These are phyloP conservation scores for Neurospora pannonica DNA, from an alignment of 495 filamentous ascomycete genomes.

Conservation along the genomic window DNA sequence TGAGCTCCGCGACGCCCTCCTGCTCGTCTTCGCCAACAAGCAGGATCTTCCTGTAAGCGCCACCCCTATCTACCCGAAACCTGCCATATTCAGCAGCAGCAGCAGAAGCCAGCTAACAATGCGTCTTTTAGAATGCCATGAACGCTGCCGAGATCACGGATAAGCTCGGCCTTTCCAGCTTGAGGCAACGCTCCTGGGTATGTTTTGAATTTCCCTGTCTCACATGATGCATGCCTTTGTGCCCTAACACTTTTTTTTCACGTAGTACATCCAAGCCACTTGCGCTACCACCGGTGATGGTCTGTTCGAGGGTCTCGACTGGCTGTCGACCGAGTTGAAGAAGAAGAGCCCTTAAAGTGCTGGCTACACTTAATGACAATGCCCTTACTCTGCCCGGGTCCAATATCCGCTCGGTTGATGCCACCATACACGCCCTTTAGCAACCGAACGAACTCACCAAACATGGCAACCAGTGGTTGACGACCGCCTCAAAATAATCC, in stretches of 20 bases:
- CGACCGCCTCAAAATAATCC: constrained; percentile 27
- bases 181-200: constrained; percentile 98
- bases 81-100: constrained; percentile 5
- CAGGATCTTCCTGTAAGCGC: constrained; percentile 93
- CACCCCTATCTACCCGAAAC: background rate
- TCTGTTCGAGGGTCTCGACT: constrained; percentile 99
- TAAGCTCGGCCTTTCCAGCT: constrained; percentile 97
- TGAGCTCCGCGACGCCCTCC: constrained; percentile 91
- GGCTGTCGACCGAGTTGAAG: constrained; percentile 95
- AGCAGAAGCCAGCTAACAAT: constrained; percentile 15
- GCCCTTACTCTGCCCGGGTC: constrained; percentile 22
- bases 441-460: constrained; percentile 39
- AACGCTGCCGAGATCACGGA: constrained; percentile 98
- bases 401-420: constrained; percentile 37
- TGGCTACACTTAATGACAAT: constrained; percentile 8
- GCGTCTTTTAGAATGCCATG: constrained; percentile 77
- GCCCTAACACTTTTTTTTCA: constrained; percentile 8
- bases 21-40: constrained; percentile 99
- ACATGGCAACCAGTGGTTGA: constrained; percentile 28
- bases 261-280: constrained; percentile 97
- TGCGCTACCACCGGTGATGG: constrained; percentile 98
- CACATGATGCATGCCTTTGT: background rate
- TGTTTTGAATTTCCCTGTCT: constrained; percentile 28
- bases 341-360: constrained; percentile 65
- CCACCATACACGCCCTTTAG: constrained; percentile 32